Conservation (phyloP, 164 flowering plant species). For the Vitis amurensis region DNA sequence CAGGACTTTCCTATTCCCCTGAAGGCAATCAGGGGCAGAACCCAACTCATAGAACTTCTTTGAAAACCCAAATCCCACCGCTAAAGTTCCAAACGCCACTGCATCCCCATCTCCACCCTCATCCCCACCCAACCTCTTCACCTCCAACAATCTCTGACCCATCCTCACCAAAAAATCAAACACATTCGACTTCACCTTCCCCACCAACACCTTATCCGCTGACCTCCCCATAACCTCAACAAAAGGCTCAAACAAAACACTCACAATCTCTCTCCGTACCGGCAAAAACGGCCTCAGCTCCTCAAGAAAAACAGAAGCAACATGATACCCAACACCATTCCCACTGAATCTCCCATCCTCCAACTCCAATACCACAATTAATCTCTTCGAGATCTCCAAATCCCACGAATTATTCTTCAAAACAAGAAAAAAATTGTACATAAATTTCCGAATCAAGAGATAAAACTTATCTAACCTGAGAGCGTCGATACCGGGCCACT, state of each 20-base stretch:
- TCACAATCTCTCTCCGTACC: slow-evolving; percentile 26
- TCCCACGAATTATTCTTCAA: slow-evolving; percentile 61
- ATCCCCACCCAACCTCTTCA: slow-evolving; percentile 29
- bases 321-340: slow-evolving; percentile 76
- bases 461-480: slow-evolving; percentile 88
- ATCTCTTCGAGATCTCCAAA: slow-evolving; percentile 30
- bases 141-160: slow-evolving; percentile 50
- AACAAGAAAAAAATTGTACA: slow-evolving; percentile 40
- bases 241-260: slow-evolving; percentile 49
- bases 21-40: slow-evolving; percentile 53
- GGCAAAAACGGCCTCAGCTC: slow-evolving; percentile 70
- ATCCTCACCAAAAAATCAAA: slow-evolving; percentile 47
- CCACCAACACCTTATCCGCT: slow-evolving; percentile 55
- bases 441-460: slow-evolving; percentile 60
- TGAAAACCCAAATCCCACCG: slow-evolving; percentile 41
- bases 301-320: slow-evolving; percentile 62
- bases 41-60: slow-evolving; percentile 56
- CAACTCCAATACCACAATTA: slow-evolving; percentile 44
- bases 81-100: slow-evolving; percentile 45
- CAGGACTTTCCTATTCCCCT: slow-evolving; percentile 72
- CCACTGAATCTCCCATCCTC: slow-evolving; percentile 52
- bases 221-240: slow-evolving; percentile 35
- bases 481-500: slow-evolving; percentile 86
- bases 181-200: slow-evolving; percentile 49
- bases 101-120: slow-evolving; percentile 26